phyloP scores from a whole-genome alignment of 306 rosid species.

The Cucurbita maxima region DNA sequence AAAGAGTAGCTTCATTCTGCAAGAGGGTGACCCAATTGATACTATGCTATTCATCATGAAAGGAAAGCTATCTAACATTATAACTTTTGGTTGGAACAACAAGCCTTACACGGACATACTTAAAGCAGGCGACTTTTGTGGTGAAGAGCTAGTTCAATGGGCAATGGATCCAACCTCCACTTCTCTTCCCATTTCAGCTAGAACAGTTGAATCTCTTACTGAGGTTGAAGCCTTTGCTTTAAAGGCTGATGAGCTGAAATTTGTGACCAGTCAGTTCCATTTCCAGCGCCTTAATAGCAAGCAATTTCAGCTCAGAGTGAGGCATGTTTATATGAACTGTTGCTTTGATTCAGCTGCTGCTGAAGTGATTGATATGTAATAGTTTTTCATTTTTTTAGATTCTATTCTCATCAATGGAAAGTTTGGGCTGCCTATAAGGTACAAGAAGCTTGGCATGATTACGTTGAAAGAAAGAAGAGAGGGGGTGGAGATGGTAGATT shows the following conservation, averaged over 20 bases:
- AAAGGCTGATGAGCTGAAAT: constrained; percentile 54
- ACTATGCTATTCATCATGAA: constrained; percentile 82
- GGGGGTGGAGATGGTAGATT: constrained; percentile 35
- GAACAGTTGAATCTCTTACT: constrained; percentile 50
- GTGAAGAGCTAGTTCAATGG: constrained; percentile 93
- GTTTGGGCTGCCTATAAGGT: constrained; percentile 59
- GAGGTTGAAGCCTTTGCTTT: constrained; percentile 91
- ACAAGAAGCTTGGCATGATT: constrained; percentile 64
- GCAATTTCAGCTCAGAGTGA: constrained; percentile 56
- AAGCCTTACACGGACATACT: constrained; percentile 30
- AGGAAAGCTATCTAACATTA: constrained; percentile 40
- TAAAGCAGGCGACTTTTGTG: constrained; percentile 80
- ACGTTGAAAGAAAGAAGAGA: constrained; percentile 34
- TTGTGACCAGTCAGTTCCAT: constrained; percentile 56
- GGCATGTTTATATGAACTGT: constrained; percentile 21
- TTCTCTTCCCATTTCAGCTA: constrained; percentile 57
- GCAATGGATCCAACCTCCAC: constrained; percentile 58
- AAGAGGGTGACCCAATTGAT: constrained; percentile 90
- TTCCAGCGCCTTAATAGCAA: constrained; percentile 38
- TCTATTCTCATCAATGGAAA: constrained; percentile 71
- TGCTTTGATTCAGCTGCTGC: not conserved
- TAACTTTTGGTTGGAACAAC: constrained; percentile 63
- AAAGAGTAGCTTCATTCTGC: constrained; percentile 35
- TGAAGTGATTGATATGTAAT: not conserved
- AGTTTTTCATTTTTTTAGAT: constrained; percentile 21